Conservation (phyloP, 169 alveolate species). For the Plasmodium berghei region DNA sequence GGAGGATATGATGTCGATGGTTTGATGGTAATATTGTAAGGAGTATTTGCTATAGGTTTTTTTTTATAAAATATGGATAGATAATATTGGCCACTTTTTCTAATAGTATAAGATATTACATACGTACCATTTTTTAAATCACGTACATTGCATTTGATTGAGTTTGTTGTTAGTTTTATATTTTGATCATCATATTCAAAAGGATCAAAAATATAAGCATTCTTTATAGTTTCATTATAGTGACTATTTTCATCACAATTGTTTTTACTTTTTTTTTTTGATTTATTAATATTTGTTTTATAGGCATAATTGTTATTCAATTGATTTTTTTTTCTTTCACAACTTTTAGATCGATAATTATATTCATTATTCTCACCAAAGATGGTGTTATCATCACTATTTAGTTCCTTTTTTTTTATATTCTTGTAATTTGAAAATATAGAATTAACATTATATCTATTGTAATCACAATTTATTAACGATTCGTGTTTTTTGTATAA, state of each 20-base stretch:
- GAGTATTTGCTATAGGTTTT: slow-evolving; percentile 45
- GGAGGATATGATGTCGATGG: slow-evolving; percentile 46
- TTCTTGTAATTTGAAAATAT: slow-evolving; percentile 65
- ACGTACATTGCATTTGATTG: slow-evolving; percentile 33
- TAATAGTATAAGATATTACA: slow-evolving; percentile 35
- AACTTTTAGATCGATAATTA: background rate
- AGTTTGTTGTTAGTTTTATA: slow-evolving; percentile 15
- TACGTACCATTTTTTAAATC: slow-evolving; percentile 72
- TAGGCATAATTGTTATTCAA: background rate
- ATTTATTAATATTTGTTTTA: background rate
- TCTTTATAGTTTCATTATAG: slow-evolving; percentile 58
- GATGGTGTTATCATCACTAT: background rate
- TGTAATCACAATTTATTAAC: slow-evolving; percentile 22
- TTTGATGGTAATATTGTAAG: slow-evolving; percentile 46
- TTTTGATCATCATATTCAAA: slow-evolving; percentile 20
- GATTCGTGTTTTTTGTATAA: slow-evolving; percentile 28
- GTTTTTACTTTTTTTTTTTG: background rate
- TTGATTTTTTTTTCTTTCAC: background rate
- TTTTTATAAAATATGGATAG: slow-evolving; percentile 53
- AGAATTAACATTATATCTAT: slow-evolving; percentile 65
- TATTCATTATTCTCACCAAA: background rate
- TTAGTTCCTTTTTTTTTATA: slow-evolving; percentile 13
- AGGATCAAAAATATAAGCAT: slow-evolving; percentile 19
- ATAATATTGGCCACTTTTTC: slow-evolving; percentile 48
- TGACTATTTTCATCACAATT: background rate